Conservation (phyloP, 2,329 filamentous ascomycete genomes). For the Penicillium sp. region DNA sequence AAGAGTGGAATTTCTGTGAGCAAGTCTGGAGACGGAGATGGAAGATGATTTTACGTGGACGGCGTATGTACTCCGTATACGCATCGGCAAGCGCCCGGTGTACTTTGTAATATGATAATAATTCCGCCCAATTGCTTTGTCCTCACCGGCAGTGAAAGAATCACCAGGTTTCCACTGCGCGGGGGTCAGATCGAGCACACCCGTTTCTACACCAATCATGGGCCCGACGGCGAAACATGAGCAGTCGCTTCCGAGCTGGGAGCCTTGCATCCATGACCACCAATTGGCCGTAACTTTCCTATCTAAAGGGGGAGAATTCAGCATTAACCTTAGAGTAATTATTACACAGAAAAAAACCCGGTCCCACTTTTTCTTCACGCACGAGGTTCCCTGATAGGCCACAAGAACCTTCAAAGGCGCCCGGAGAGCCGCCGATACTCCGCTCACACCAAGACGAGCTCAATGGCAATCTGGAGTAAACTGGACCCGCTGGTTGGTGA, state of each 20-base stretch:
- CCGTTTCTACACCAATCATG: constrained; percentile 25
- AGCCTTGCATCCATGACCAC: constrained; percentile 28
- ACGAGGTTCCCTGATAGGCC: constrained; percentile 3
- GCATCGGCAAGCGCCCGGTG: no score
- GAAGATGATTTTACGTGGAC: background rate
- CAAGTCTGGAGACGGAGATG: background rate
- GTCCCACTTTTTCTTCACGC: constrained; percentile 9
- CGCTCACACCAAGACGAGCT: constrained; percentile 5
- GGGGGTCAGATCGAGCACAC: constrained; percentile 22
- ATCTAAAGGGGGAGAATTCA: constrained; percentile 5
- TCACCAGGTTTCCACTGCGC: constrained; percentile 25
- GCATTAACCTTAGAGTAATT: background rate
- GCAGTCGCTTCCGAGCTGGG: constrained; percentile 28
- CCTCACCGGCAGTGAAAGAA: constrained; percentile 26
- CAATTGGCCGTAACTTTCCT: constrained; percentile 18
- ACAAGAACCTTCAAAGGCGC: constrained; percentile 2
- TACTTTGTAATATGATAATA: no score
- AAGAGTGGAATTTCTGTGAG: background rate
- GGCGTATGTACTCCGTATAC: no score
- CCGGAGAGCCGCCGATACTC: constrained; percentile 24
- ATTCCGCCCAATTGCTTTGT: constrained; percentile 5
- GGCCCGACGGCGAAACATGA: constrained; percentile 9
- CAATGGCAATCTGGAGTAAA: constrained; percentile 5
- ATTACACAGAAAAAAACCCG: background rate
- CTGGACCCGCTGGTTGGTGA: background rate